These are phyloP conservation scores for Fusarium sp. DNA, from an alignment of 2,329 filamentous ascomycete species.

Conservation along the genomic window DNA sequence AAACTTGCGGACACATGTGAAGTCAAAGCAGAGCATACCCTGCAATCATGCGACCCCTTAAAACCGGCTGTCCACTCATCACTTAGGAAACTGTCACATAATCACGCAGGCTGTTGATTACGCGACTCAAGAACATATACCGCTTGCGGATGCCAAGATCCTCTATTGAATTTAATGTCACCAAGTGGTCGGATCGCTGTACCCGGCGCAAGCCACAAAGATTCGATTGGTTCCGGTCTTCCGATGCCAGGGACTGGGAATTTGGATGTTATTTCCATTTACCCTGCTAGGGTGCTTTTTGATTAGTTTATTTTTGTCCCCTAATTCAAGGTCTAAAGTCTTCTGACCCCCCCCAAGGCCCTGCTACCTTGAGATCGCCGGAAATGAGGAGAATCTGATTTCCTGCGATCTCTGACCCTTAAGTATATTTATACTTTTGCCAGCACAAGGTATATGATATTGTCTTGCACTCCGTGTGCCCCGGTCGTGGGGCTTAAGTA, in stretches of 20 bases:
- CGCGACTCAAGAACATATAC: neutral
- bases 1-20: neutral
- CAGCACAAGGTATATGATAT: no score
- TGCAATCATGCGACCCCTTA: neutral
- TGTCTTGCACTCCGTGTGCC: no score
- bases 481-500: no score
- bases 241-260: neutral
- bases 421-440: no score
- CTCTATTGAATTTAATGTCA: neutral
- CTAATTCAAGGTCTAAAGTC: neutral
- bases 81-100: neutral
- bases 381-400: no score
- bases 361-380: no score
- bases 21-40: neutral
- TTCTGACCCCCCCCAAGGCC: no score
- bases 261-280: no score
- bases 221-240: fast-evolving
- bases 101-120: neutral
- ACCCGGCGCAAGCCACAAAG: neutral
- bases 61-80: neutral
- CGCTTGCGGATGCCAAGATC: neutral
- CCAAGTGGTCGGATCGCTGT: neutral
- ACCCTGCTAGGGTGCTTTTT: no score
- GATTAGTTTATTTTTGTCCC: no score
- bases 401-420: no score